Conservation (phyloP, 495 filamentous ascomycete species). For the Lasiosphaeria miniovina region DNA sequence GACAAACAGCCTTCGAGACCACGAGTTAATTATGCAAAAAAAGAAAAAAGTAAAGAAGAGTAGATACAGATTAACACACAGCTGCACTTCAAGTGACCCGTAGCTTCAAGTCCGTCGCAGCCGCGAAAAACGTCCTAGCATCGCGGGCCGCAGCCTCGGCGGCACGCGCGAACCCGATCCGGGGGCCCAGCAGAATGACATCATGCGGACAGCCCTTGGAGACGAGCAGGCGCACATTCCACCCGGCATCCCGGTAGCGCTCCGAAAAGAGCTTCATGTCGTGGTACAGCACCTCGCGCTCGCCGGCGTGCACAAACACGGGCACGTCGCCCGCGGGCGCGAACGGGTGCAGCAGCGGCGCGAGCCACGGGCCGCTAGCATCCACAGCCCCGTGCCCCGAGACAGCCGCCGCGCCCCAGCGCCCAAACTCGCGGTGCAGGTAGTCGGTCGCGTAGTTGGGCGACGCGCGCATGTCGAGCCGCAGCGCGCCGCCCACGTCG, state of each 20-base stretch:
- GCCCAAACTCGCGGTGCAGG: conserved; percentile 18
- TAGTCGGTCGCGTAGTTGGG: conserved; percentile 27
- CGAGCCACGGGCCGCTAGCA: conserved; percentile 16
- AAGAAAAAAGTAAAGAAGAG: too few relatives aligned
- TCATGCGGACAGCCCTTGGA: conserved; percentile 24
- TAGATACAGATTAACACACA: too few relatives aligned
- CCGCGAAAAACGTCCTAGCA: conserved; percentile 8
- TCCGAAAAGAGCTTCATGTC: conserved; percentile 16
- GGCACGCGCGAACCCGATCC: conserved; percentile 24
- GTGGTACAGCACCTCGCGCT: conserved; percentile 19
- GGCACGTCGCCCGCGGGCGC: conserved; percentile 6
- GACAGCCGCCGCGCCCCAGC: conserved; percentile 21
- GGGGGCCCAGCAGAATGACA: conserved; percentile 24
- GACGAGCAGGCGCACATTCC: conserved; percentile 19
- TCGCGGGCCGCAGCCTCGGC: conserved; percentile 18
- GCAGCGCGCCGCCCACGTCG: conserved; percentile 12
- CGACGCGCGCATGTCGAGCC: conserved; percentile 8
- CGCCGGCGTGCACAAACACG: conserved; percentile 17
- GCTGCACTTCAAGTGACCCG: too few relatives aligned
- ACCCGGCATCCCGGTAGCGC: conserved; percentile 13
- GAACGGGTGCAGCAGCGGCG: conserved; percentile 21
- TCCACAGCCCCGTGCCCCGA: conserved; percentile 8
- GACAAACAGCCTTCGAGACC: too few relatives aligned
- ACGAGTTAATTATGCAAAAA: too few relatives aligned
- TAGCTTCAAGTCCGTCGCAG: too few relatives aligned